Evolutionary conservation across 1,139 yeast species (phyloP).

Genomic region (Candida albicans): DNA sequence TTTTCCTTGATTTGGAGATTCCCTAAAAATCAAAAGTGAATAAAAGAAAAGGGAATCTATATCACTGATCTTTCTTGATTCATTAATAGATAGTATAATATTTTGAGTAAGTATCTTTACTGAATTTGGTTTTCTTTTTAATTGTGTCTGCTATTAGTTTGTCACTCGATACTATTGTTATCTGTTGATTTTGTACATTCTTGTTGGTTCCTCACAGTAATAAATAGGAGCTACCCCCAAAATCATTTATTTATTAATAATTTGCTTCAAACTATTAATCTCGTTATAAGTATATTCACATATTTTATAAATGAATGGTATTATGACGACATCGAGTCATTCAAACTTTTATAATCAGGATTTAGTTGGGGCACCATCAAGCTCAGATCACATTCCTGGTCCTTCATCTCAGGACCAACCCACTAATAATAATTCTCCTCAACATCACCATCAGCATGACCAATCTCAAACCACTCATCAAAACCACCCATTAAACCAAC

Average conservation of each 20-base stretch:
- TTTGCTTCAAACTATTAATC: too few relatives aligned
- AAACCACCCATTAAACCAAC: neutral
- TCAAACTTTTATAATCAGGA: slow-evolving; percentile 17
- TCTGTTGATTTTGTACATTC: too few relatives aligned
- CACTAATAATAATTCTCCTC: slow-evolving; percentile 1
- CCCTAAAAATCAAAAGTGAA: neutral
- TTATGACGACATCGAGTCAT: slow-evolving; percentile 16
- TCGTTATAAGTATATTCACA: too few relatives aligned
- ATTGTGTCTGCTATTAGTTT: too few relatives aligned
- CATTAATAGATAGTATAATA: neutral
- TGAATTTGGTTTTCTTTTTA: too few relatives aligned
- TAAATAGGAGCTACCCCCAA: neutral
- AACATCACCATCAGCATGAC: slow-evolving; percentile 10
- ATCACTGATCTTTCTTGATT: neutral
- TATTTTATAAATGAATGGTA: slow-evolving; percentile 13
- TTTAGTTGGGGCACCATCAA: slow-evolving; percentile 13
- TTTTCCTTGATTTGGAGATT: slow-evolving; percentile 4
- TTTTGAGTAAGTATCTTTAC: too few relatives aligned
- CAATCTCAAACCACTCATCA: slow-evolving; percentile 1
- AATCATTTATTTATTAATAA: neutral
- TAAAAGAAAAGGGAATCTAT: neutral
- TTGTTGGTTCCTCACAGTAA: too few relatives aligned
- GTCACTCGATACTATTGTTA: too few relatives aligned
- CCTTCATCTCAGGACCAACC: slow-evolving; percentile 7
- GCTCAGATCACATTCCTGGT: slow-evolving; percentile 12